Conservation (phyloP, 1,284 basidiomycete genomes). For the Mycosarcoma mackinlayi region DNA sequence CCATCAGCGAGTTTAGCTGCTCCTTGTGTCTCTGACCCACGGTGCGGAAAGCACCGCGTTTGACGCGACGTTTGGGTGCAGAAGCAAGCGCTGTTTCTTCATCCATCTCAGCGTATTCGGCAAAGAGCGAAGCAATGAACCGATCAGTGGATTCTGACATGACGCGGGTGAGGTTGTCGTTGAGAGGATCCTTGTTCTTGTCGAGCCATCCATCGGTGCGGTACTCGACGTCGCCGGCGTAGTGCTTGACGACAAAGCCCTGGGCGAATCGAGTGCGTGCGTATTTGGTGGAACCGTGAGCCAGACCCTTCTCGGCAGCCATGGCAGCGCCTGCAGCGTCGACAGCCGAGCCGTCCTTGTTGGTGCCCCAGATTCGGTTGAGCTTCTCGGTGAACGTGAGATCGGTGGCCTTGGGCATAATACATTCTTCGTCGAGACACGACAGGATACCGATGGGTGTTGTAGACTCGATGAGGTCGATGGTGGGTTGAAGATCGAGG, state of each 20-base stretch:
- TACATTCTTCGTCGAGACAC: constrained; percentile 96
- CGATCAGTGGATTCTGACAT: constrained; percentile 84
- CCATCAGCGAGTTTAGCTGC: constrained; percentile 90
- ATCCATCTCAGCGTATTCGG: constrained; percentile 77
- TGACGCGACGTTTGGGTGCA: constrained; percentile 77
- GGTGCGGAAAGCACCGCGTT: constrained; percentile 97
- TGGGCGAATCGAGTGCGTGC: constrained; percentile 85
- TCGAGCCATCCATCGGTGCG: constrained; percentile 96
- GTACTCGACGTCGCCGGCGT: constrained; percentile 97
- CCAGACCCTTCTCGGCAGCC: constrained; percentile 68
- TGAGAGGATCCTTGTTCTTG: constrained; percentile 99
- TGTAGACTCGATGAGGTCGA: constrained; percentile 90
- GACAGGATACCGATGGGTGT: constrained; percentile 87
- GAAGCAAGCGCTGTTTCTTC: constrained; percentile 72
- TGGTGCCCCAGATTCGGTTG: constrained; percentile 59
- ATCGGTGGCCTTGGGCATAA: constrained; percentile 98
- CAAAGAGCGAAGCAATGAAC: constrained; percentile 84
- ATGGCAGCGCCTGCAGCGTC: constrained; percentile 48
- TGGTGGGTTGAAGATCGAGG: constrained; percentile 95
- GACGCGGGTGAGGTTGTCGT: constrained; percentile 93
- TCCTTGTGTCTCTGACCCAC: constrained; percentile 96
- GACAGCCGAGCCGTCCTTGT: constrained; percentile 56
- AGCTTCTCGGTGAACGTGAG: constrained; percentile 94
- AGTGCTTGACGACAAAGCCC: constrained; percentile 95
- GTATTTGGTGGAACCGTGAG: constrained; percentile 75